Evolutionary conservation across 257 asterid genomes (phyloP), one percentile per base, ranked within the genome.

Genomic region (Galeopsis tetrahit): DNA sequence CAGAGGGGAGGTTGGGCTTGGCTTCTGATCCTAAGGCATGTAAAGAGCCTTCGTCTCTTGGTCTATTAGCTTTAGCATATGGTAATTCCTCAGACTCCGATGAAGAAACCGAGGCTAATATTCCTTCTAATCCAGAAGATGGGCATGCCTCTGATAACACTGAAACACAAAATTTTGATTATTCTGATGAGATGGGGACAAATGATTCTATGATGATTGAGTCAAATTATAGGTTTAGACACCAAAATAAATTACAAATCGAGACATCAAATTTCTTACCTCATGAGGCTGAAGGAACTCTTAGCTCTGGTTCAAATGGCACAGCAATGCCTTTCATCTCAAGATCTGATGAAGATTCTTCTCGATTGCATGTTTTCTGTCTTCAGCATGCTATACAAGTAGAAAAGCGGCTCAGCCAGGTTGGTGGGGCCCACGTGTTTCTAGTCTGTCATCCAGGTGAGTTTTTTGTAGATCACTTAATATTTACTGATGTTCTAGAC

Each of bases 401-500:
- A 63, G 85, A 90, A 60, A 84, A 87, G 64, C 82, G 75, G 79
- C 97, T 95, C 79, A 85, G 84, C 56, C 60, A 74, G 58, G 56
- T 95, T 74, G 99, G 99, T 57, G 99, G 99, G n/a, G 92, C 87
- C 46, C 88, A 75, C 43, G 80, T 95, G 81, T 80, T 85, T 63
- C 96, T 95, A 36, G 86, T 88, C 75, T 95, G 99, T 83, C 99
- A 95, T 80, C 98, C 99, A 78, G 99, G 99, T 92, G 78, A 81
- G 88, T 58, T 78, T 68, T 63, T 63, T 3, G 63, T 67, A 35
- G 10, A 69, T 63, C 48, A 17, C 44, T 49, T 4, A 52, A 57
- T 31, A 4, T 17, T 69, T 40, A 51, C 59, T 55, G 34, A 7
- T 28, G 13, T 15, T 55, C 13, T 53, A 55, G 61, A 15, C 34